phyloP scores from a whole-genome alignment of 202 grass and related monocot genomes.

The Bolboschoenoplectus hybrid region DNA sequence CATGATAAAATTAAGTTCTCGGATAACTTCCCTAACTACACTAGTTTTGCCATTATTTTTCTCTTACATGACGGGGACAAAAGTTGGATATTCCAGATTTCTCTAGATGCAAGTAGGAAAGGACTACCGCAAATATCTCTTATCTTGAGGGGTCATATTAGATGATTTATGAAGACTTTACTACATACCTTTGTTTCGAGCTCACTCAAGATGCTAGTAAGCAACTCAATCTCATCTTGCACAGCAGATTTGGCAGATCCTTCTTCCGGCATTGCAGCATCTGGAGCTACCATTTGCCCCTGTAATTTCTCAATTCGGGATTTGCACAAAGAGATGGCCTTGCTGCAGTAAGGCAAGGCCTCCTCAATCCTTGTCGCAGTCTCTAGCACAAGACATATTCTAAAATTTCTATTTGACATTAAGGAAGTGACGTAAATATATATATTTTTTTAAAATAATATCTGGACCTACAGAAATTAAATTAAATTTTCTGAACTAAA shows the following conservation, averaged over 20 bases:
- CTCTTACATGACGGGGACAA: neutral
- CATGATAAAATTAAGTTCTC: neutral
- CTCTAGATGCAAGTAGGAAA: neutral
- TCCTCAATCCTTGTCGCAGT: constrained; percentile 61
- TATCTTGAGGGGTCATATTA: neutral
- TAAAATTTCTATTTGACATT: constrained; percentile 69
- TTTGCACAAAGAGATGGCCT: constrained; percentile 74
- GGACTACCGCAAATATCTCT: neutral
- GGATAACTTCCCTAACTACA: too few species aligned
- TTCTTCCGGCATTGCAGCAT: constrained; percentile 43
- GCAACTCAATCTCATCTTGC: constrained; percentile 65
- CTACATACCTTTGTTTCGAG: constrained; percentile 88
- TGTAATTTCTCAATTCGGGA: constrained; percentile 57
- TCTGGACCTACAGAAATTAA: neutral
- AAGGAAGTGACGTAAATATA: constrained; percentile 16
- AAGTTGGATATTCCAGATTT: neutral
- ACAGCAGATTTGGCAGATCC: constrained; percentile 44
- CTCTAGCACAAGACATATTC: constrained; percentile 83
- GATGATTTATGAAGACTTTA: neutral
- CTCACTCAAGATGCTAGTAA: constrained; percentile 68
- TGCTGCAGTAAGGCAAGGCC: constrained; percentile 78
- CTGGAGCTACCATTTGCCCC: constrained; percentile 39
- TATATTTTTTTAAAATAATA: neutral
- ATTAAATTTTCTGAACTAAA: constrained; percentile 6
- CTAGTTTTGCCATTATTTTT: neutral